Evolutionary conservation across 768 basidiomycete species (phyloP).

Genomic region (Kwoniella heveanensis): DNA sequence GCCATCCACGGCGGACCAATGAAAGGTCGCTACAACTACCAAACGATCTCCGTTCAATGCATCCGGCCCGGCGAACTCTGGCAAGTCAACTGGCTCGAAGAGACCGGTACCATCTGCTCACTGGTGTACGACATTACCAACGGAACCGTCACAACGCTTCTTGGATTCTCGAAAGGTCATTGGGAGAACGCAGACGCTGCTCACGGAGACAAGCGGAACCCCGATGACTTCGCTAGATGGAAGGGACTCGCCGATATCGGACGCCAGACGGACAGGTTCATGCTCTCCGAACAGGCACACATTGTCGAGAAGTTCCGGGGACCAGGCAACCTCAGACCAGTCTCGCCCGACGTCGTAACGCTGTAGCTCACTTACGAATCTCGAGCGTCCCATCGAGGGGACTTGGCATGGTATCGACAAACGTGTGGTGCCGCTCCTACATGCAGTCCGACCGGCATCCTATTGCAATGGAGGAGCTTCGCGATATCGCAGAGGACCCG

Average conservation of each 20-base stretch:
- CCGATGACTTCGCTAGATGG: conserved; percentile 14
- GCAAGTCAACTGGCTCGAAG: conserved; percentile 21
- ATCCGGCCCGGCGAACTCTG: conserved; percentile 21
- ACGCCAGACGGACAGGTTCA: conserved; percentile 14
- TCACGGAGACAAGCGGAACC: conserved; percentile 17
- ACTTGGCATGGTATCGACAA: too few species aligned
- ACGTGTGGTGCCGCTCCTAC: too few species aligned
- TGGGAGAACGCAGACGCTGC: conserved; percentile 17
- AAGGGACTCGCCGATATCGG: conserved; percentile 8
- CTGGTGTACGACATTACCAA: conserved; percentile 13
- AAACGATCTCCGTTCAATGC: conserved; percentile 19
- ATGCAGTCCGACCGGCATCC: too few species aligned
- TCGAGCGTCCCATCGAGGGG: too few species aligned
- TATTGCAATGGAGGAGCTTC: too few species aligned
- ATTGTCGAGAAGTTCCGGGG: too few species aligned
- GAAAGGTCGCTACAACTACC: conserved; percentile 19
- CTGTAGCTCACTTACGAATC: too few species aligned
- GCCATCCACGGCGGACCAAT: conserved; percentile 22
- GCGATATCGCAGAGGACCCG: too few species aligned
- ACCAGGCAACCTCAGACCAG: too few species aligned
- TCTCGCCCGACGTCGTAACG: too few species aligned
- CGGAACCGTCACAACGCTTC: conserved; percentile 5
- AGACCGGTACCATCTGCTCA: conserved; percentile 1
- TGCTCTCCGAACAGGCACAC: too few species aligned
- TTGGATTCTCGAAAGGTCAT: conserved; percentile 16